Conservation (phyloP, 345 rosid genomes). For the Kernera saxatilis region DNA sequence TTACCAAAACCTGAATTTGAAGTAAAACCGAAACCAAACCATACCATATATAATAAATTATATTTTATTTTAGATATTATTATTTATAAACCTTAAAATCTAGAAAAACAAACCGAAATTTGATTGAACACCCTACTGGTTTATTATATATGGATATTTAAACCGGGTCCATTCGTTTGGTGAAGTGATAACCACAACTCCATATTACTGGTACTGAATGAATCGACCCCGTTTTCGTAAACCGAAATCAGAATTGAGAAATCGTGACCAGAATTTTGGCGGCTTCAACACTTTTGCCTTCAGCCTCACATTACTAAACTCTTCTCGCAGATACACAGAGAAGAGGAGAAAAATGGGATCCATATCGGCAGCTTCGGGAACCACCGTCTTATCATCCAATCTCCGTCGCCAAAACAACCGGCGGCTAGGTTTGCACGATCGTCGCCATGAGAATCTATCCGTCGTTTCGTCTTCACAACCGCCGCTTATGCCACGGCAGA, state of each 20-base stretch:
- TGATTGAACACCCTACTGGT: too few relatives aligned
- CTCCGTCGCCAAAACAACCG: constrained; percentile 8
- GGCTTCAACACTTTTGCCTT: constrained; percentile 24
- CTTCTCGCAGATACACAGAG: background rate
- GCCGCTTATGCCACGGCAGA: constrained; percentile 12
- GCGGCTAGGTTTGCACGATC: constrained; percentile 8
- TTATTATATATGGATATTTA: background rate
- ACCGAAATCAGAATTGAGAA: constrained; percentile 4
- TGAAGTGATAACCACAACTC: too few relatives aligned
- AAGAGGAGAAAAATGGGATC: constrained; percentile 28
- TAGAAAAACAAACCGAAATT: too few relatives aligned
- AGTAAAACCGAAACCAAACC: too few relatives aligned
- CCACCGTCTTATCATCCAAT: constrained; percentile 23
- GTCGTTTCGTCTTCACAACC: constrained; percentile 28
- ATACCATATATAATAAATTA: too few relatives aligned
- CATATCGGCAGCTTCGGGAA: constrained; percentile 23
- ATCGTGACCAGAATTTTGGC: constrained; percentile 36
- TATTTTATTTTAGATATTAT: too few relatives aligned
- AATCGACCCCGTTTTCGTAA: background rate
- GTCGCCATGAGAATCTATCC: constrained; percentile 30
- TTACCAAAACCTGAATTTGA: too few relatives aligned
- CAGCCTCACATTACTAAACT: constrained; percentile 33
- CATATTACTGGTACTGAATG: background rate
- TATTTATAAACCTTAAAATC: too few relatives aligned
- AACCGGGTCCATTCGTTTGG: background rate